phyloP scores from a whole-genome alignment of 2,329 filamentous ascomycete genomes.

The Penicillium freii region DNA sequence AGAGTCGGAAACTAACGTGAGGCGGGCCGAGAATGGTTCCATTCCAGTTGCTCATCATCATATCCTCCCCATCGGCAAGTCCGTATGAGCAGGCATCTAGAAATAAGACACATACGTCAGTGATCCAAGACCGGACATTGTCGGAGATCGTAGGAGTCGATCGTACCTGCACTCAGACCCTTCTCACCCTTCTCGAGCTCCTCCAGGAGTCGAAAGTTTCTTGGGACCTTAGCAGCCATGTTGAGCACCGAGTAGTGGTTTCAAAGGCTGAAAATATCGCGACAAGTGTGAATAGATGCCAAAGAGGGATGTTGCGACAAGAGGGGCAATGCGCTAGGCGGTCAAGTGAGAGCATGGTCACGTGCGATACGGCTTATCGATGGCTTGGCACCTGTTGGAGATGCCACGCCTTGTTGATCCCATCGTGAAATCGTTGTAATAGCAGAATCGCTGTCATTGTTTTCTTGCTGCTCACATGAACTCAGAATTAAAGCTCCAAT shows the following conservation, averaged over 20 bases:
- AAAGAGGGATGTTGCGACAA: slow-evolving; percentile 7
- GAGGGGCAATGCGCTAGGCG: slow-evolving; percentile 23
- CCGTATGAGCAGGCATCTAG: slow-evolving; percentile 95
- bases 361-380: slow-evolving; percentile 28
- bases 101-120: slow-evolving; percentile 25
- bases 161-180: slow-evolving; percentile 76
- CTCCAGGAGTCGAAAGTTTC: slow-evolving; percentile 94
- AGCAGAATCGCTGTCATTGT: neutral
- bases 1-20: slow-evolving; percentile 63
- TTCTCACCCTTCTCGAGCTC: slow-evolving; percentile 99
- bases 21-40: slow-evolving; percentile 95
- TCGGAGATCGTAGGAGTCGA: slow-evolving; percentile 6
- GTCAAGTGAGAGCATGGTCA: slow-evolving; percentile 12
- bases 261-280: neutral
- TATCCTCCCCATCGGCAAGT: slow-evolving; percentile 87
- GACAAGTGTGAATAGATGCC: slow-evolving; percentile 1
- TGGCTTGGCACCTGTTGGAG: slow-evolving; percentile 22
- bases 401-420: slow-evolving; percentile 26
- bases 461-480: neutral
- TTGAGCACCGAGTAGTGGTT: slow-evolving; percentile 6
- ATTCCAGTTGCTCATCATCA: slow-evolving; percentile 98
- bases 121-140: slow-evolving; percentile 7
- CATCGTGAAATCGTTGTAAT: slow-evolving; percentile 12
- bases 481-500: neutral
- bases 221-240: slow-evolving; percentile 75